Evolutionary conservation across 805 yeast genomes (phyloP).

Genomic region (Yarrowia phangngaensis): DNA sequence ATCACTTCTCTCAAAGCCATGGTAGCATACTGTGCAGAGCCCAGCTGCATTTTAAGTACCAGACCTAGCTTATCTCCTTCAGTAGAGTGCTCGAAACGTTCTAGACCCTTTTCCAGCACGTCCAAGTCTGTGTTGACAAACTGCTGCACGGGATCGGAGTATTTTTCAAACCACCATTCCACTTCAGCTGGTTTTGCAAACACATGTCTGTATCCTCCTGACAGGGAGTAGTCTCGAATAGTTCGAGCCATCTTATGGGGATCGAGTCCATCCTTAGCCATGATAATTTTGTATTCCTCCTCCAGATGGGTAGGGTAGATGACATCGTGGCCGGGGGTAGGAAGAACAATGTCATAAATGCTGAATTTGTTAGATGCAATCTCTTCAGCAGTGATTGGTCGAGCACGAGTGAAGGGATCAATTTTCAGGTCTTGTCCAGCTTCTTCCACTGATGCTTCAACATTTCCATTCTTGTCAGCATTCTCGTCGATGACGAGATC

Average conservation of each 20-base stretch:
- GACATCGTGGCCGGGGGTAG: constrained; percentile 97
- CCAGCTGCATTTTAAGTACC: constrained; percentile 69
- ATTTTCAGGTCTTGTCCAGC: constrained; percentile 67
- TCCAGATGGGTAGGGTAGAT: constrained; percentile 56
- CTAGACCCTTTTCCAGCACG: constrained; percentile 41
- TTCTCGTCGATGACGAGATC: constrained; percentile 60
- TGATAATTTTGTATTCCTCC: constrained; percentile 58
- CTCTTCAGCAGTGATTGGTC: constrained; percentile 72
- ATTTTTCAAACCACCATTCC: constrained; percentile 59
- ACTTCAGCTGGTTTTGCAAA: constrained; percentile 62
- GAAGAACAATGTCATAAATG: constrained; percentile 81
- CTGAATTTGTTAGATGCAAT: constrained; percentile 53
- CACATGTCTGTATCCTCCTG: constrained; percentile 82
- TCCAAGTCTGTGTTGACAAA: constrained; percentile 77
- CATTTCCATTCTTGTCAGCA: constrained; percentile 39
- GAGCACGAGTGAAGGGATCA: constrained; percentile 59
- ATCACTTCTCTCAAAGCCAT: constrained; percentile 93
- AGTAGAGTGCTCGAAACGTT: constrained; percentile 34
- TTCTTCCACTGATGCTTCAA: constrained; percentile 37
- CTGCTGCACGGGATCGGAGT: constrained; percentile 62
- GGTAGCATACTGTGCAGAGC: constrained; percentile 90
- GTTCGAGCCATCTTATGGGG: constrained; percentile 81
- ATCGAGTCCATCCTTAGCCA: constrained; percentile 75
- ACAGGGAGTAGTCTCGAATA: constrained; percentile 80
- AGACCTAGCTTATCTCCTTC: constrained; percentile 60